Evolutionary conservation across 805 yeast species (phyloP), one percentile per base, ranked within the genome.

Genomic region (Ogataea pini): DNA sequence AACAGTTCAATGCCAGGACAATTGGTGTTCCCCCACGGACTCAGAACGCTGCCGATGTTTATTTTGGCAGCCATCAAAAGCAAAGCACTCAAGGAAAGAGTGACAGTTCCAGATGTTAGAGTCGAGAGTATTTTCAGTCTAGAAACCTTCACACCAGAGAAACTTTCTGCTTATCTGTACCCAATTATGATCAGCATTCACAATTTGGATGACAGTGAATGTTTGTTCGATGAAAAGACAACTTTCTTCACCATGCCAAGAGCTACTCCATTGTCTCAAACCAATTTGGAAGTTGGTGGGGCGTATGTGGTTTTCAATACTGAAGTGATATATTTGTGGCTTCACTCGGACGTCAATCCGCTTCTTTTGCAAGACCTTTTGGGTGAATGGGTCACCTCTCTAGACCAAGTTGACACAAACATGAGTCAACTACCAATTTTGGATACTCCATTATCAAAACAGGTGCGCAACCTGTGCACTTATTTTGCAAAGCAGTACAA

Each of bases 161-260:
- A 75, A 43, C 70, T 91, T 17, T 70, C 82, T 18, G 78, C 77
- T 50, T 82, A 80, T 52, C 72, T 94, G 32, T 94, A 91, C 60
- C 98, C 99, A 1, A 82, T 86, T 9, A 71, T 92, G 47, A 73
- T 86, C 27, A 87, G 86, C 33, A 65, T 92, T 20, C 96, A 90
- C 63, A 74, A 78, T 3, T 65, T 88, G 49, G 68, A 68, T 2
- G 85, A 78, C 8, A 70, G 69, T 1, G 96, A 88, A 52, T 81
- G 82, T 36, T 70, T 71, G 5, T 68, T 61, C 22, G 78, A 77
- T 54, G 67, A 68, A 39, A 67, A 71, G 58, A 65, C 54, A 55
- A 77, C 62, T 46, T 58, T 65, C 51, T 78, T 80, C 63, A 66
- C 58, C n/a, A 58, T 75, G 54, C 96, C 85, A 2, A 68, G 53